These are phyloP conservation scores for Pseudonitzschia multistriata DNA, from an alignment of 108 stramenopile genomes.

Conservation along the genomic window DNA sequence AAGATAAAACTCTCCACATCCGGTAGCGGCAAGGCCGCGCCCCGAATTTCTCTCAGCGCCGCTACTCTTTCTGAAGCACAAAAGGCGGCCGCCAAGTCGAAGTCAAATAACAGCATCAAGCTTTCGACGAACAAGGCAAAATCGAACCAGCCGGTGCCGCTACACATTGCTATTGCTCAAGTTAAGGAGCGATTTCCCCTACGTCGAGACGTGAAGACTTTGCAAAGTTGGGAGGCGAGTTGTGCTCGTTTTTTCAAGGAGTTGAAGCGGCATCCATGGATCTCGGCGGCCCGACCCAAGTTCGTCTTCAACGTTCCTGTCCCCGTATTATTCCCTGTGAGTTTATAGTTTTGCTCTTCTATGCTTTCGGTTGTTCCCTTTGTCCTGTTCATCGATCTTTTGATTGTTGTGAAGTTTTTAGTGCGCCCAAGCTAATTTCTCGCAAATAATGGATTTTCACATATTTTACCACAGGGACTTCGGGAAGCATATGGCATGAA, in stretches of 20 bases:
- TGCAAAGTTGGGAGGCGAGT: constrained; percentile 74
- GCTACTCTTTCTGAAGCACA: constrained; percentile 19
- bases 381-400: background rate
- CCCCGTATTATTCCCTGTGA: constrained; percentile 67
- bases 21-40: constrained; percentile 13
- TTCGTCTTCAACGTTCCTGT: constrained; percentile 88
- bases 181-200: constrained; percentile 79
- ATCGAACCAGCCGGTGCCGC: constrained; percentile 67
- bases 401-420: background rate
- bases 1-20: constrained; percentile 35
- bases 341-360: background rate
- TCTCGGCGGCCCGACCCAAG: constrained; percentile 53
- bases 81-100: constrained; percentile 16
- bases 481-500: constrained; percentile 63
- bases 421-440: background rate
- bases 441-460: background rate
- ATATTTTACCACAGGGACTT: constrained; percentile 34
- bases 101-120: constrained; percentile 2
- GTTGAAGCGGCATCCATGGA: constrained; percentile 81
- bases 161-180: constrained; percentile 82
- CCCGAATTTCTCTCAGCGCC: constrained; percentile 42
- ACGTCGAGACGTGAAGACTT: constrained; percentile 59
- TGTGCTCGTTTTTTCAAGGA: constrained; percentile 67
- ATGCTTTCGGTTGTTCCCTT: background rate
- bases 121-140: constrained; percentile 30